Evolutionary conservation across 441 rosid species (phyloP).

Genomic region (Raphanus hybrid): DNA sequence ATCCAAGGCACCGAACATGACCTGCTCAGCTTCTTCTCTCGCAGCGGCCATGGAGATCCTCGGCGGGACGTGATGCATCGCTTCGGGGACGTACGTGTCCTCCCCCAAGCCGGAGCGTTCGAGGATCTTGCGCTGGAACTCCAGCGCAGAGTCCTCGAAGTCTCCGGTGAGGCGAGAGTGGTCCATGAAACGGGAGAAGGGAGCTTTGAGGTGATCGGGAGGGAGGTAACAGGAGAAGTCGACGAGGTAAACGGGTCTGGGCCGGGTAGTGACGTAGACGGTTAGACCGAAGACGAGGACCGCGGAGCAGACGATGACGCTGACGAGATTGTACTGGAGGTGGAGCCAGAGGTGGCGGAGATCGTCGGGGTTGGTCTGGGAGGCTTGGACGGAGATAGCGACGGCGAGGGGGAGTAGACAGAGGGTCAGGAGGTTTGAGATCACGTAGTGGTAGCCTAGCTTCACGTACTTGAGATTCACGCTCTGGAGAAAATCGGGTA

Average conservation of each 20-base stretch:
- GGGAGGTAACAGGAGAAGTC: conserved; percentile 67
- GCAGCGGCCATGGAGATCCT: conserved; percentile 71
- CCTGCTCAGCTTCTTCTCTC: conserved; percentile 73
- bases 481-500: conserved; percentile 79
- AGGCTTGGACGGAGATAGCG: conserved; percentile 50
- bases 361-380: conserved; percentile 58
- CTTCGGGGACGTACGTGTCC: conserved; percentile 73
- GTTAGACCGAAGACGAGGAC: conserved; percentile 61
- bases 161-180: conserved; percentile 66
- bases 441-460: conserved; percentile 69
- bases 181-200: conserved; percentile 55
- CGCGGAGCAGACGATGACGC: conserved; percentile 55
- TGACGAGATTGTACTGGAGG: conserved; percentile 65
- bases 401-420: conserved; percentile 61
- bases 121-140: conserved; percentile 77
- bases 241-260: conserved; percentile 59
- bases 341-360: conserved; percentile 61
- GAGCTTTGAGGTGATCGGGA: conserved; percentile 60
- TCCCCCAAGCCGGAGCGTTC: conserved; percentile 76
- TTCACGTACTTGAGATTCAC: conserved; percentile 83
- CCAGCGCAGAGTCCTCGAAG: conserved; percentile 74
- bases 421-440: conserved; percentile 61
- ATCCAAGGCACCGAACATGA: conserved; percentile 74
- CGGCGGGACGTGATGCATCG: conserved; percentile 72
- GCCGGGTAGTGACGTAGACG: conserved; percentile 59